A percentile compares a stretch with the other conserved stretches of the same genome.
phyloP scores from a whole-genome alignment of 306 rosid species.

The Benincasa hispida region DNA sequence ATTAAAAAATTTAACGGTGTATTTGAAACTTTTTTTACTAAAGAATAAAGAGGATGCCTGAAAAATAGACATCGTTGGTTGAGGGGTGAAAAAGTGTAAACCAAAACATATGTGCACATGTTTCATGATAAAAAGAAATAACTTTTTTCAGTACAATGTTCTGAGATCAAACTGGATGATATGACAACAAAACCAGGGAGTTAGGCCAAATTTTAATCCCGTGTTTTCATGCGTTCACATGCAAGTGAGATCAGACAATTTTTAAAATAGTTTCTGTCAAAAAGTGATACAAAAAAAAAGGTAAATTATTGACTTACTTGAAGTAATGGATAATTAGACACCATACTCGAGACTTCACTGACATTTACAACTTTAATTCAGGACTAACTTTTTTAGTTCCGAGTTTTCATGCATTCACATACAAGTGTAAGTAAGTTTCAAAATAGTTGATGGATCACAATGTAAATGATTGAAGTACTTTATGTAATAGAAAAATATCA shows the following conservation, averaged over 20 bases:
- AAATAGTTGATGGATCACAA: neutral
- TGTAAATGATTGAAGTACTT: neutral
- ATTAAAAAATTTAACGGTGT: neutral
- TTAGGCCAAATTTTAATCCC: neutral
- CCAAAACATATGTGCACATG: neutral
- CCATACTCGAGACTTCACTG: neutral
- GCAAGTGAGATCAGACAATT: neutral
- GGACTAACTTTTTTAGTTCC: constrained; percentile 21
- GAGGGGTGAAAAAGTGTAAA: neutral
- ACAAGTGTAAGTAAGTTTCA: neutral
- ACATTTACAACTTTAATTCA: neutral
- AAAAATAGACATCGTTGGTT: neutral
- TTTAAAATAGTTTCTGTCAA: neutral
- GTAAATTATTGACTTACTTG: neutral
- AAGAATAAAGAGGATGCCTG: neutral
- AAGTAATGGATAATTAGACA: neutral
- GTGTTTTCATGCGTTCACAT: constrained; percentile 1
- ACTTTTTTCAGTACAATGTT: neutral
- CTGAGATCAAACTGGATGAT: neutral
- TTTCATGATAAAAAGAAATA: neutral
- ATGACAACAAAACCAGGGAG: neutral
- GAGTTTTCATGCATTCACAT: constrained; percentile 71
- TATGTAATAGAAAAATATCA: neutral
- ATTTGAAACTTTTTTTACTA: neutral
- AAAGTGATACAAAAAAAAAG: neutral